Base-by-base conservation (phyloP, 2,329 filamentous ascomycete genomes). In the Beauveria varroae region DNA sequence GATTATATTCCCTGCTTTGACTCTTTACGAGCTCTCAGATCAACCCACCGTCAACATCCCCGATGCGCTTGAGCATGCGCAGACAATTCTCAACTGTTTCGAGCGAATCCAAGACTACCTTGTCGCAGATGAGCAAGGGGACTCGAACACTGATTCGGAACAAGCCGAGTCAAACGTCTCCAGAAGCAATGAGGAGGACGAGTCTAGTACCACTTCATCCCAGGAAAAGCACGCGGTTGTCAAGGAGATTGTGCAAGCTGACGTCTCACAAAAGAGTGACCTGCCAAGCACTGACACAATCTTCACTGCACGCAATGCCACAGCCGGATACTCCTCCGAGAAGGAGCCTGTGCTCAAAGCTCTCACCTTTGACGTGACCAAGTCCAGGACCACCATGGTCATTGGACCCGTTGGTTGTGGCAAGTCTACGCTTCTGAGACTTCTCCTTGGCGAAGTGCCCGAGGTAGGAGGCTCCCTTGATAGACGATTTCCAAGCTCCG, bases 351-450 rank as follows among this genome's bases (percentile, higher is more conserved):
- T 62, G 18, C 49, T 59, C 6, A 58, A 62, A 20, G 34, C 61
- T 5, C 50, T 67, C 24, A 64, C 54, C 34, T 57, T 67, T 34
- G 55, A 63, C 2, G 47, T 67, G 16, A 28, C 26, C 10, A 60
- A 56, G 18, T 63, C 60, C n/a, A 63, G 65, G 57, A 68, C 41
- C 0, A 66, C 67, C 20, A 66, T 69, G 62, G 60, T 69, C 28
- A 49, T 64, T 37, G 68, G 68, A 2, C 67, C 67, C 0, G 65
- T 69, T 14, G 68, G 67, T 6, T 66, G 57, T 1, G 67, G 68
- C 3, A 69, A 69, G 56, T 65, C 67, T 8, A 68, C 66, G 1
- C 43, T 69, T 12, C 54, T 67, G n/a, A 63, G 64, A 41, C 58
- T 66, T n/a, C 47, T 69, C 3, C 61, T 69, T 0, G 65, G 65